A percentile compares a stretch with the other conserved stretches of the same genome.
Evolutionary conservation across 441 rosid species (phyloP).

Genomic region (California macrophylla): DNA sequence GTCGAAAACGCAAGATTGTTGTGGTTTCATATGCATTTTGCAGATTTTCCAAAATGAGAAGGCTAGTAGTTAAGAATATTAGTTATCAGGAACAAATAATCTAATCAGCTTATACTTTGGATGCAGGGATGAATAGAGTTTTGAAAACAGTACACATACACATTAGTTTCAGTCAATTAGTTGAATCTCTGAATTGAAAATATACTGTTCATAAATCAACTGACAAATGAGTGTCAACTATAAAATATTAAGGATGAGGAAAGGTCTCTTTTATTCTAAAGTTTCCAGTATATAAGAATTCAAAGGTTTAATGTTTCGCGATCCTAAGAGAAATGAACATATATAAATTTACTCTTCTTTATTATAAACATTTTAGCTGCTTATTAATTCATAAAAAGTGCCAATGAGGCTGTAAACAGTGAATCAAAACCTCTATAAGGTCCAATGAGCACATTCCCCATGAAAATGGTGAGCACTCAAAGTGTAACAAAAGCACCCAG

Average conservation of each 20-base stretch:
- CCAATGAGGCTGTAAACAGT: background rate
- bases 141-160: background rate
- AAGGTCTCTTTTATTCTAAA: background rate
- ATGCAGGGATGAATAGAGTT: background rate
- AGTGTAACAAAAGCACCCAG: background rate
- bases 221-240: background rate
- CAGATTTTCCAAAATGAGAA: background rate
- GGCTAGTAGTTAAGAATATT: background rate
- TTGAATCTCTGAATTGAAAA: constrained; percentile 1
- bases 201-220: background rate
- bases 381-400: background rate
- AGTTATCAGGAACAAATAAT: background rate
- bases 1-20: background rate
- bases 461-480: background rate
- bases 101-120: background rate
- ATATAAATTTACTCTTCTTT: background rate
- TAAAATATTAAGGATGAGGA: background rate
- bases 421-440: background rate
- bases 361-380: background rate
- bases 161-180: background rate
- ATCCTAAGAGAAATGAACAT: background rate
- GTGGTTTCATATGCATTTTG: background rate
- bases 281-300: background rate
- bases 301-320: background rate
- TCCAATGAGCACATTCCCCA: background rate